Evolutionary conservation across 2,329 filamentous ascomycete species (phyloP).

Genomic region (Colletotrichum magnum): DNA sequence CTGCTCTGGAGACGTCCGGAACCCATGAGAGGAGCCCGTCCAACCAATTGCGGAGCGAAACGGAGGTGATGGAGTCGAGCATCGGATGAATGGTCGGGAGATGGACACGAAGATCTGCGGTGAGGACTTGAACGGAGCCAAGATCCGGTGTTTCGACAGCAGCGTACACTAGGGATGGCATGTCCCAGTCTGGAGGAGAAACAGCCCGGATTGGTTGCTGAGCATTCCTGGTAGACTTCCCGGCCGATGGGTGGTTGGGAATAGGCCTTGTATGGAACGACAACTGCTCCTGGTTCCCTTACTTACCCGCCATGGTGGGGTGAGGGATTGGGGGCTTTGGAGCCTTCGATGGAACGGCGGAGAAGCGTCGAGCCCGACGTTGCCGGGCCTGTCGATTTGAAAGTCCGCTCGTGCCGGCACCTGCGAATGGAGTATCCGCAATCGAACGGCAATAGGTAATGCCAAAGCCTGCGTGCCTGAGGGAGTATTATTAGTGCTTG

Average conservation of each 20-base stretch:
- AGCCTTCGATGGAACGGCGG: constrained; percentile 17
- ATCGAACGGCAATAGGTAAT: neutral
- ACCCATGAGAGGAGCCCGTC: neutral
- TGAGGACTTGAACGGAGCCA: constrained; percentile 23
- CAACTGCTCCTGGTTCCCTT: constrained; percentile 11
- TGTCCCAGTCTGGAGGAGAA: constrained; percentile 24
- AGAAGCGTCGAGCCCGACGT: constrained; percentile 20
- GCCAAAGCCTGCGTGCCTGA: constrained; percentile 10
- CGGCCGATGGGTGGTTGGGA: constrained; percentile 20
- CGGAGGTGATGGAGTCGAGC: constrained; percentile 15
- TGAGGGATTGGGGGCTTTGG: constrained; percentile 7
- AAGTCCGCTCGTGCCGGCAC: neutral
- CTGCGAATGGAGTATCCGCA: neutral
- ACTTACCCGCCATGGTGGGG: constrained; percentile 26
- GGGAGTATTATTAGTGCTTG: neutral
- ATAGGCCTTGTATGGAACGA: constrained; percentile 26
- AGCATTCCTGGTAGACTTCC: constrained; percentile 24
- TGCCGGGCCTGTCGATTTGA: constrained; percentile 7
- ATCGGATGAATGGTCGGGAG: constrained; percentile 26
- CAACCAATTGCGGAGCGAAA: constrained; percentile 3
- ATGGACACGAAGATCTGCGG: constrained; percentile 36
- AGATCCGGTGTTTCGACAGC: constrained; percentile 8
- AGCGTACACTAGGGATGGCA: neutral
- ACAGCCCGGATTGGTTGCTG: constrained; percentile 15
- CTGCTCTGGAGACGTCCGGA: constrained; percentile 2